These are phyloP conservation scores for Ormosia emarginata DNA, from an alignment of 306 rosid genomes.

Conservation along the genomic window DNA sequence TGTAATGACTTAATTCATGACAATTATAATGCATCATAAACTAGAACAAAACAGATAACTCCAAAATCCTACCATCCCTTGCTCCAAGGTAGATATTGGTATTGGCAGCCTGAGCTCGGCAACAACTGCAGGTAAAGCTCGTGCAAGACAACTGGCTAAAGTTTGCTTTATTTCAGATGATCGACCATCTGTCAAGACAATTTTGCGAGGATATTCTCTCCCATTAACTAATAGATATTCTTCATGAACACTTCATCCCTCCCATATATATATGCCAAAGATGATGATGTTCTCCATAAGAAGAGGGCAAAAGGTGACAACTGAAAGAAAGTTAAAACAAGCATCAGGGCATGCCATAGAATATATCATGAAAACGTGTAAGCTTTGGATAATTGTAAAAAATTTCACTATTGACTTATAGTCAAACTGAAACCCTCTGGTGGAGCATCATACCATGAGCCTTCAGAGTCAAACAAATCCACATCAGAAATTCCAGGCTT, in stretches of 20 bases:
- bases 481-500: conserved; percentile 50
- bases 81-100: conserved; percentile 83
- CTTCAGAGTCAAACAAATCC: conserved; percentile 66
- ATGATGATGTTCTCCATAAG: conserved; percentile 75
- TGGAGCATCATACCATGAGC: conserved; percentile 79
- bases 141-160: conserved; percentile 75
- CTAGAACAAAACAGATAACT: conserved; percentile 9
- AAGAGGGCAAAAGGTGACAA: conserved; percentile 86
- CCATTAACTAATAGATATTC: conserved; percentile 65
- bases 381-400: background rate
- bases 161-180: conserved; percentile 89
- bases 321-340: conserved; percentile 36
- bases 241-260: conserved; percentile 81
- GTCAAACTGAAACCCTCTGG: conserved; percentile 83
- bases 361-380: background rate
- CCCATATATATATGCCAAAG: conserved; percentile 81
- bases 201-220: conserved; percentile 64
- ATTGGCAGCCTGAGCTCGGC: conserved; percentile 63
- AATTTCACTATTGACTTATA: conserved; percentile 36
- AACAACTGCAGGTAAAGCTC: conserved; percentile 77
- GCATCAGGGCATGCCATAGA: background rate
- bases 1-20: background rate
- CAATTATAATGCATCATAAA: conserved; percentile 4
- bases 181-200: conserved; percentile 74
- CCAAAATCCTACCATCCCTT: conserved; percentile 64